These are phyloP conservation scores for Suhomyces canberraensis DNA, from an alignment of 805 yeast genomes.

Conservation along the genomic window DNA sequence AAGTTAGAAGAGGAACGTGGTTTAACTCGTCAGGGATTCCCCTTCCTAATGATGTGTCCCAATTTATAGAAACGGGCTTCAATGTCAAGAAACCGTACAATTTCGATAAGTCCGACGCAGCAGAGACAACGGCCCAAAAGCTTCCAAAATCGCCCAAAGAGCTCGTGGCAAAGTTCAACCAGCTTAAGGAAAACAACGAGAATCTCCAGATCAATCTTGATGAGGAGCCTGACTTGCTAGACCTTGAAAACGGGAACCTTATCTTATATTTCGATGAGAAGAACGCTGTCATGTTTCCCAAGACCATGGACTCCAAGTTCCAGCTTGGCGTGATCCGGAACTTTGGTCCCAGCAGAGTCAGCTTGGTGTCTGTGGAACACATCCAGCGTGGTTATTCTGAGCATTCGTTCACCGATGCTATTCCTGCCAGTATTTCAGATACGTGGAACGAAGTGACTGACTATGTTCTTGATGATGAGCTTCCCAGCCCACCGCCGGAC, in stretches of 20 bases:
- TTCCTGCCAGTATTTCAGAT: constrained; percentile 11
- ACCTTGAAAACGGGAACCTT: constrained; percentile 31
- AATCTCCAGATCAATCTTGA: constrained; percentile 14
- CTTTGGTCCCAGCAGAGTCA: constrained; percentile 32
- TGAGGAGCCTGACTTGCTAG: constrained; percentile 28
- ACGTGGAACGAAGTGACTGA: constrained; percentile 21
- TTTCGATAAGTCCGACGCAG: not conserved
- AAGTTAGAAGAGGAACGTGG: constrained; percentile 86
- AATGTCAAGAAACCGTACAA: constrained; percentile 18
- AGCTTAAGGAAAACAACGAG: constrained; percentile 8
- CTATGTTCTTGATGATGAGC: constrained; percentile 16
- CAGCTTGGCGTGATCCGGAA: constrained; percentile 36
- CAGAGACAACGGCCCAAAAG: not conserved
- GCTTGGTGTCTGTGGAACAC: constrained; percentile 42
- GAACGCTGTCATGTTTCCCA: constrained; percentile 48
- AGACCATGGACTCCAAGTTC: constrained; percentile 37
- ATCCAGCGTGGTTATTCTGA: constrained; percentile 50
- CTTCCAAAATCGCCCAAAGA: constrained; percentile 10
- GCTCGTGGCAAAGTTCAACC: constrained; percentile 18
- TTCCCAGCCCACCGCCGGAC: not conserved
- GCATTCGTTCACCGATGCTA: constrained; percentile 30
- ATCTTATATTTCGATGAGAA: constrained; percentile 40
- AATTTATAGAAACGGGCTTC: constrained; percentile 59
- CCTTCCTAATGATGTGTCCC: constrained; percentile 45
- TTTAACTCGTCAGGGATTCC: constrained; percentile 60